Evolutionary conservation across 768 basidiomycete genomes (phyloP).

Genomic region (Tricholoma matsutake): DNA sequence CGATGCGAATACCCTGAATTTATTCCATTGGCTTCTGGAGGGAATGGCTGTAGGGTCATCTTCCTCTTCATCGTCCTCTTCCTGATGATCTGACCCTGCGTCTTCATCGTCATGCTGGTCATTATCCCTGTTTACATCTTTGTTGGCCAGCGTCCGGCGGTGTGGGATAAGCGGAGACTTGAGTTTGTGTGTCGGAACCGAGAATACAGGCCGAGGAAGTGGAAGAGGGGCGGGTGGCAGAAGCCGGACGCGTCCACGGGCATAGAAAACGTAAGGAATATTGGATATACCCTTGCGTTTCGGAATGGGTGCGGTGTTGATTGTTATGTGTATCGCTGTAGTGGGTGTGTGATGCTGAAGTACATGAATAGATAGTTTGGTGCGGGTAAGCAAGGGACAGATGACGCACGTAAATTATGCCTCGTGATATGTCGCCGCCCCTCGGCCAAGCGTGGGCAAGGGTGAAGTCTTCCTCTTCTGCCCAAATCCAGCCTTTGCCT

Average conservation of each 20-base stretch:
- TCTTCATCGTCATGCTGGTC: conserved; percentile 19
- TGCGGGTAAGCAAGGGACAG: neutral
- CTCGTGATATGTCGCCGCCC: conserved; percentile 39
- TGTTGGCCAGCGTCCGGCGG: neutral
- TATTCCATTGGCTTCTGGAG: conserved; percentile 12
- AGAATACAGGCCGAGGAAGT: conserved; percentile 18
- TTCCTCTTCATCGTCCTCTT: conserved; percentile 23
- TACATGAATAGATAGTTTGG: conserved; percentile 3
- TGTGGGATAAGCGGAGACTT: conserved; percentile 4
- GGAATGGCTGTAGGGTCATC: conserved; percentile 14
- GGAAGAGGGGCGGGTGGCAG: conserved; percentile 19
- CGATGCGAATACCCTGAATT: conserved; percentile 15
- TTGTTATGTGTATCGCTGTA: conserved; percentile 60
- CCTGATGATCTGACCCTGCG: neutral
- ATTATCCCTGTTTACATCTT: conserved; percentile 12
- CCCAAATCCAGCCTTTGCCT: conserved; percentile 59
- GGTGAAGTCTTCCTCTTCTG: conserved; percentile 64
- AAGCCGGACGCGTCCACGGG: conserved; percentile 43
- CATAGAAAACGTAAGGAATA: conserved; percentile 57
- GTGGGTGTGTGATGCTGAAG: conserved; percentile 50
- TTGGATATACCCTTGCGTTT: conserved; percentile 58
- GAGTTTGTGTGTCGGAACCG: conserved; percentile 14
- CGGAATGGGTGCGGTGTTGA: conserved; percentile 51
- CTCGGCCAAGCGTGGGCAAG: conserved; percentile 58
- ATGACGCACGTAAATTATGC: conserved; percentile 59